Conservation (phyloP, 2,329 filamentous ascomycete genomes). For the Erysiphe pulchra region DNA sequence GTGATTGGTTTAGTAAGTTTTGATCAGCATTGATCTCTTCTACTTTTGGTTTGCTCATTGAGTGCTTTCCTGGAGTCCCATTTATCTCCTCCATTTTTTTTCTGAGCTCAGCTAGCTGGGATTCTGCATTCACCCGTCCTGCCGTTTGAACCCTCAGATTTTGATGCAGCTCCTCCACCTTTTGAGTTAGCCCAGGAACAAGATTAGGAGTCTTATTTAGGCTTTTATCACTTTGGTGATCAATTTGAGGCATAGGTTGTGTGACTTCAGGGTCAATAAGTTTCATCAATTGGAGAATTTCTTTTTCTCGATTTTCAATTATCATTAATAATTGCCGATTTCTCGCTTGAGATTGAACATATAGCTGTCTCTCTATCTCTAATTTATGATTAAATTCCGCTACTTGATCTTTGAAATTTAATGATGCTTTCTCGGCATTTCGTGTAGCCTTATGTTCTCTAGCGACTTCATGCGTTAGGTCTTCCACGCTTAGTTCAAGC, state of each 20-base stretch:
- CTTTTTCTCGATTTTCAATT: slow-evolving; percentile 54
- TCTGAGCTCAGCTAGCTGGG: slow-evolving; percentile 55
- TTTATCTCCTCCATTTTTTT: slow-evolving; percentile 44
- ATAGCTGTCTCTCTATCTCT: slow-evolving; percentile 71
- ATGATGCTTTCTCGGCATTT: slow-evolving; percentile 71
- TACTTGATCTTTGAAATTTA: slow-evolving; percentile 54
- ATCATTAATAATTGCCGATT: slow-evolving; percentile 56
- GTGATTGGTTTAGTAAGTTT: slow-evolving; percentile 46
- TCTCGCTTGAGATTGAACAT: slow-evolving; percentile 63
- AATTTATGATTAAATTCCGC: slow-evolving; percentile 74
- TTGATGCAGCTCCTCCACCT: slow-evolving; percentile 71
- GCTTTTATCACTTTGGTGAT: slow-evolving; percentile 30
- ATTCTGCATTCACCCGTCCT: slow-evolving; percentile 57
- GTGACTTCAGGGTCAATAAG: slow-evolving; percentile 52
- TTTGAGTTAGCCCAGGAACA: slow-evolving; percentile 64
- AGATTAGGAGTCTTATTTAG: slow-evolving; percentile 24
- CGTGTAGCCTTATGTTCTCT: slow-evolving; percentile 74
- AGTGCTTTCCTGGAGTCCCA: slow-evolving; percentile 32
- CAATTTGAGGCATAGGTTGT: slow-evolving; percentile 23
- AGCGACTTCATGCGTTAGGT: slow-evolving; percentile 76
- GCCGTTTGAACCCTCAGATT: slow-evolving; percentile 65
- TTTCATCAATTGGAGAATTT: slow-evolving; percentile 62
- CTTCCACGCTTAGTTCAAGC: slow-evolving; percentile 63
- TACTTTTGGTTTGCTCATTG: slow-evolving; percentile 44
- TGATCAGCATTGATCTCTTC: slow-evolving; percentile 79